A percentile compares a stretch with the other conserved stretches of the same genome.
Conservation (phyloP, 176 grass and related monocot species). For the Musa schizocarpa region DNA sequence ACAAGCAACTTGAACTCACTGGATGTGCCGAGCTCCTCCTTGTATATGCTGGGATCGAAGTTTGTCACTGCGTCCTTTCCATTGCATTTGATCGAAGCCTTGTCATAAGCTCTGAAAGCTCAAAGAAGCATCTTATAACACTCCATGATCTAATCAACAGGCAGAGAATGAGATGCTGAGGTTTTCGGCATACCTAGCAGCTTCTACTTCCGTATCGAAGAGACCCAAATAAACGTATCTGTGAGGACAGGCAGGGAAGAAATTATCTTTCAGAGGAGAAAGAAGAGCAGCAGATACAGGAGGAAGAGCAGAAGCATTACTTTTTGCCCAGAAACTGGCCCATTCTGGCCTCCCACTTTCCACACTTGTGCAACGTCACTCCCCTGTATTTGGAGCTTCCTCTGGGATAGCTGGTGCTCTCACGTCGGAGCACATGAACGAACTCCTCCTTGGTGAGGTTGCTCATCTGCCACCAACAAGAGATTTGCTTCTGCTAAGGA, state of each 20-base stretch:
- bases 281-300: neutral
- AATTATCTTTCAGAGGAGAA: neutral
- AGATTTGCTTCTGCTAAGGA: neutral
- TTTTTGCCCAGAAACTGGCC: slow-evolving; percentile 19
- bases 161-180: neutral
- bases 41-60: slow-evolving; percentile 13
- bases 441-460: slow-evolving; percentile 17
- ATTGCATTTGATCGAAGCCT: slow-evolving; percentile 15
- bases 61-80: slow-evolving; percentile 17
- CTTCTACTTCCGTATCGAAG: slow-evolving; percentile 9
- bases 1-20: neutral
- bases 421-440: slow-evolving; percentile 12
- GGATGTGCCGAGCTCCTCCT: neutral
- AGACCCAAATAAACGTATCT: slow-evolving; percentile 16
- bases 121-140: neutral
- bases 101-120: slow-evolving; percentile 16
- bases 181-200: neutral
- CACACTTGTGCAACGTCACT: slow-evolving; percentile 22
- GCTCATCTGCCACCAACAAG: slow-evolving; percentile 10
- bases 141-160: neutral
- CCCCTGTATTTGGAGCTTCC: slow-evolving; percentile 18
- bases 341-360: slow-evolving; percentile 19
- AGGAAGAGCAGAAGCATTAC: neutral
- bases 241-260: neutral
- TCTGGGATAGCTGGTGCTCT: slow-evolving; percentile 12